A percentile compares a stretch with the other conserved stretches of the same genome.
Evolutionary conservation across 2,329 filamentous ascomycete genomes (phyloP).

Genomic region (Tolypocladium cylindrosporum): DNA sequence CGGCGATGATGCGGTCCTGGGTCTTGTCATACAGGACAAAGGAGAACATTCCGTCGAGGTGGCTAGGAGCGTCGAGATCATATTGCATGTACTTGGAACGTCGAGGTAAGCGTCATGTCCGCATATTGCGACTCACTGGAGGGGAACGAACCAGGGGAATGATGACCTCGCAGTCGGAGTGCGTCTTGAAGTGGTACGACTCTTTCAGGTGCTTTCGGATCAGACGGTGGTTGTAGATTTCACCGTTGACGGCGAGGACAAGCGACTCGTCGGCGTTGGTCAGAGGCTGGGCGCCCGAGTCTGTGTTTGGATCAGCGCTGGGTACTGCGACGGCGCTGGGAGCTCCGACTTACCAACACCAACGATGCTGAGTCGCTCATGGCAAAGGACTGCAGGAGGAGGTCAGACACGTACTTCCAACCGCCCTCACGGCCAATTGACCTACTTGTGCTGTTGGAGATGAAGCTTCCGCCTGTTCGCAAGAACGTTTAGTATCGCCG

Average conservation of each 20-base stretch:
- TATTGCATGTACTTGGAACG: slow-evolving; percentile 71
- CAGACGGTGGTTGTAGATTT: slow-evolving; percentile 98
- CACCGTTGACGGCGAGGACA: slow-evolving; percentile 93
- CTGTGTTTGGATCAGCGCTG: slow-evolving; percentile 32
- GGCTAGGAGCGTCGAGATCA: slow-evolving; percentile 82
- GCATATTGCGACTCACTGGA: not conserved
- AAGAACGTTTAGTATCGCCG: not conserved
- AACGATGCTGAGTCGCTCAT: slow-evolving; percentile 96
- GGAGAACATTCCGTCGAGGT: slow-evolving; percentile 98
- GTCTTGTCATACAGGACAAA: slow-evolving; percentile 97
- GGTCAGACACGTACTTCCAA: slow-evolving; percentile 14
- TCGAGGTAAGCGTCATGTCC: not conserved
- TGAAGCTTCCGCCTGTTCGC: slow-evolving; percentile 69
- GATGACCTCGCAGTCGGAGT: slow-evolving; percentile 97
- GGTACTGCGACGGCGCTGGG: not conserved
- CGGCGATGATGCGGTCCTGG: slow-evolving; percentile 84
- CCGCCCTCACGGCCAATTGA: slow-evolving; percentile 10
- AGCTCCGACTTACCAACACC: slow-evolving; percentile 63
- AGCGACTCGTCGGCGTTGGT: slow-evolving; percentile 84
- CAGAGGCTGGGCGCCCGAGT: slow-evolving; percentile 90
- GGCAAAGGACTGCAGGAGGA: slow-evolving; percentile 64
- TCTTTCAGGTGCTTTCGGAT: slow-evolving; percentile 78
- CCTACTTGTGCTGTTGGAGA: slow-evolving; percentile 84
- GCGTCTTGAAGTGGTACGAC: slow-evolving; percentile 94
- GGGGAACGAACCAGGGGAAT: slow-evolving; percentile 70